A percentile compares a stretch with the other conserved stretches of the same genome.
These are phyloP conservation scores for Umbellularia californica DNA, from an alignment of 164 flowering plant species.

Conservation along the genomic window DNA sequence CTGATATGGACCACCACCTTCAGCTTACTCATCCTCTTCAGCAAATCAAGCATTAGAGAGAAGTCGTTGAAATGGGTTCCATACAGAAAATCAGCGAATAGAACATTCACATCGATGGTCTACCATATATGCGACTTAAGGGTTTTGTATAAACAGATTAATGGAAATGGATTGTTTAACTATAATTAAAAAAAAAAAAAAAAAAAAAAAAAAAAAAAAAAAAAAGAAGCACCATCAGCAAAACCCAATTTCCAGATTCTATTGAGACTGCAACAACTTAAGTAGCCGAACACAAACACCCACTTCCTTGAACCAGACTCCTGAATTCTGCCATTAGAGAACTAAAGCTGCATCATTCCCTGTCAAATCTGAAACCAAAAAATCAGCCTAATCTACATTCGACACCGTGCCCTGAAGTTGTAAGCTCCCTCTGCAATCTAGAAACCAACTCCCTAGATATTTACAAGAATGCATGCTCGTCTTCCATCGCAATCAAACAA, in stretches of 20 bases:
- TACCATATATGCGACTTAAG: not conserved
- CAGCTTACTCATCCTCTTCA: conserved; percentile 32
- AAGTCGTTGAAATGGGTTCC: conserved; percentile 43
- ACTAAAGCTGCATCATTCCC: conserved; percentile 52
- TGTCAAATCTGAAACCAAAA: conserved; percentile 25
- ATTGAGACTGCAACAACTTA: conserved; percentile 33
- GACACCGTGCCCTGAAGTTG: conserved; percentile 6
- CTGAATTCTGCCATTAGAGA: conserved; percentile 17
- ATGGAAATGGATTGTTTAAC: not conserved
- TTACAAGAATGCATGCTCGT: not conserved
- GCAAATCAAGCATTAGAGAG: conserved; percentile 36
- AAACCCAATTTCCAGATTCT: conserved; percentile 42
- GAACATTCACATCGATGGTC: not conserved
- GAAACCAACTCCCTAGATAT: conserved; percentile 8
- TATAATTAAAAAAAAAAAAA: no score
- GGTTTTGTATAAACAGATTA: not conserved
- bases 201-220: conserved; percentile 20
- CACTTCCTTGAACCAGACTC: conserved; percentile 6
- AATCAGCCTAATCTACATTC: conserved; percentile 5
- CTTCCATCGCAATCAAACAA: not conserved
- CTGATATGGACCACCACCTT: conserved; percentile 33
- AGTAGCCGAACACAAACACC: conserved; percentile 17
- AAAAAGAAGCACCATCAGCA: conserved; percentile 30
- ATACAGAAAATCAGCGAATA: conserved; percentile 12
- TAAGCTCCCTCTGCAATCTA: conserved; percentile 14